Evolutionary conservation across 805 yeast species (phyloP).

Genomic region (Suhomyces prunicola): DNA sequence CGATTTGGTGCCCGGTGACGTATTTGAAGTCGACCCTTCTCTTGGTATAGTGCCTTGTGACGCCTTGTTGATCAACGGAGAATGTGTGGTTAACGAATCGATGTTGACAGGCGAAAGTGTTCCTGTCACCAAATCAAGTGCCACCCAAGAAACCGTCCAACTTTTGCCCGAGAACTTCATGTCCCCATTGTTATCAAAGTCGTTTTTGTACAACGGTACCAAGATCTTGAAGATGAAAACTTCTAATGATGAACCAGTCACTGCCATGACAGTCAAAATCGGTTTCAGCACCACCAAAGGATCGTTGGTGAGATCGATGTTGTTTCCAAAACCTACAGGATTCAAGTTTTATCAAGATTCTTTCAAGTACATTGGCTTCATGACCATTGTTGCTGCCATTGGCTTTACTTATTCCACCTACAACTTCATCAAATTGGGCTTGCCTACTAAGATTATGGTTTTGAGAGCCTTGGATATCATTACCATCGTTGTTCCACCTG

Average conservation of each 20-base stretch:
- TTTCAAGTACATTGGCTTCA: conserved; percentile 91
- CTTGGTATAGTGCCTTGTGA: conserved; percentile 80
- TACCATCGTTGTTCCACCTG: conserved; percentile 98
- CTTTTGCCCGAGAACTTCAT: conserved; percentile 59
- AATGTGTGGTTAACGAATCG: conserved; percentile 94
- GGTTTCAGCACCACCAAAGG: conserved; percentile 98
- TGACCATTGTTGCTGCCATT: conserved; percentile 77
- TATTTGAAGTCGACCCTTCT: conserved; percentile 88
- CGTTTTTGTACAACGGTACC: conserved; percentile 85
- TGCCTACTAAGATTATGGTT: conserved; percentile 66
- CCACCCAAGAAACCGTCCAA: conserved; percentile 58
- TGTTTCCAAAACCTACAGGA: conserved; percentile 91
- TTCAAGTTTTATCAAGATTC: conserved; percentile 94
- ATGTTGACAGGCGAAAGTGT: conserved; percentile 99
- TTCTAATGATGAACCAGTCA: conserved; percentile 69
- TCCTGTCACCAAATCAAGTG: conserved; percentile 82
- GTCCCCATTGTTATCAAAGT: conserved; percentile 63
- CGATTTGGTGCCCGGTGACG: conserved; percentile 93
- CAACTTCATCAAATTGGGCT: conserved; percentile 74
- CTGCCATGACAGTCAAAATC: conserved; percentile 83
- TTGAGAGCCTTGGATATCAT: conserved; percentile 89
- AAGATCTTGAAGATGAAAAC: conserved; percentile 79
- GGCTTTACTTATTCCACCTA: conserved; percentile 85
- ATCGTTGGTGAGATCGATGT: conserved; percentile 87
- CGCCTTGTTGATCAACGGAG: conserved; percentile 82